Conservation (phyloP, 805 yeast species). For the Scheffersomyces stipitis region DNA sequence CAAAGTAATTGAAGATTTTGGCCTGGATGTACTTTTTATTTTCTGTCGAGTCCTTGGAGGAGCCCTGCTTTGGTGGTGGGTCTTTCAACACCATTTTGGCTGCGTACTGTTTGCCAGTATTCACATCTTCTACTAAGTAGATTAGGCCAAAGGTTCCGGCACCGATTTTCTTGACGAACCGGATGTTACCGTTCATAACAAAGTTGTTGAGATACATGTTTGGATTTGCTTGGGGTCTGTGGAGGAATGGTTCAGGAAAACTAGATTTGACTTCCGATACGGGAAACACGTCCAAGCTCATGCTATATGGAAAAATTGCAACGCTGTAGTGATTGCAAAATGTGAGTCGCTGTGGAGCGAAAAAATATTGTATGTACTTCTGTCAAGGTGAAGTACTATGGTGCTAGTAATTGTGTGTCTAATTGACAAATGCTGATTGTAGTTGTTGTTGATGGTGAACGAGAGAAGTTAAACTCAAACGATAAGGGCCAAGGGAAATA, state of each 20-base stretch:
- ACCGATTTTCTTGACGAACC: constrained; percentile 58
- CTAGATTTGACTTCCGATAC: background rate
- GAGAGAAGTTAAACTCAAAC: no score
- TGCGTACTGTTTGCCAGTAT: constrained; percentile 56
- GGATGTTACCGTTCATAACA: constrained; percentile 31
- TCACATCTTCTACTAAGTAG: constrained; percentile 60
- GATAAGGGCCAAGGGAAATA: no score
- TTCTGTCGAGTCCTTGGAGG: constrained; percentile 27
- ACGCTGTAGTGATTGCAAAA: no score
- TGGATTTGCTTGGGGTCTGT: constrained; percentile 2
- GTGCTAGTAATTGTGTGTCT: no score
- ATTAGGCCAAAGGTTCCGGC: constrained; percentile 87
- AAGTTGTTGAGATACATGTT: constrained; percentile 19
- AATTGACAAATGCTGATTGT: no score
- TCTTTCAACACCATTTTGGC: constrained; percentile 67
- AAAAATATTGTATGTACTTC: background rate
- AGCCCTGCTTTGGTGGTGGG: constrained; percentile 26
- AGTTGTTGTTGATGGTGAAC: no score
- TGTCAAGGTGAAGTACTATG: constrained; percentile 1
- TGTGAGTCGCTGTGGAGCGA: no score
- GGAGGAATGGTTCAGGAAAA: background rate
- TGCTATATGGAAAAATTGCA: no score
- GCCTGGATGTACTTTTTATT: constrained; percentile 31
- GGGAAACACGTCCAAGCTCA: background rate
- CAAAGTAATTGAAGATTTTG: constrained; percentile 20